phyloP scores from a whole-genome alignment of 176 grass and related monocot genomes.

The Olyra latifolia region DNA sequence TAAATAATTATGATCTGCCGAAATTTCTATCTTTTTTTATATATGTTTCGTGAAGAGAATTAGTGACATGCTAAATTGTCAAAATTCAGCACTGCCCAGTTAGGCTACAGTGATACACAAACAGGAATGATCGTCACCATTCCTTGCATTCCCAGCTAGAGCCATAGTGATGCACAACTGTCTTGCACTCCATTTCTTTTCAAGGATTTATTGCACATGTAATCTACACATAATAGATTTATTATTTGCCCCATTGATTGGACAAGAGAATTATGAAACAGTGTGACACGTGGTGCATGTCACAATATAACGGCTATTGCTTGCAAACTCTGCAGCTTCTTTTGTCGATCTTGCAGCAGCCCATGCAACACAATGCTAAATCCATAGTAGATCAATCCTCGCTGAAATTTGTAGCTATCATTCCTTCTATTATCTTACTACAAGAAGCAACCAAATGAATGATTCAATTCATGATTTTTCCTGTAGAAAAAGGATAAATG shows the following conservation, averaged over 20 bases:
- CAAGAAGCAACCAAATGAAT: constrained; percentile 13
- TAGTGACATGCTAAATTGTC: no score
- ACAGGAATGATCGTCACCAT: no score
- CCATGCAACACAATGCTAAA: background rate
- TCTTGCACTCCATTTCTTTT: background rate
- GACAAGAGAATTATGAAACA: no score
- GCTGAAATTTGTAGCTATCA: background rate
- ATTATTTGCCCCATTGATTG: background rate
- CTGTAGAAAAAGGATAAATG: background rate
- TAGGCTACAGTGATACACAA: no score
- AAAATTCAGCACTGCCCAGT: no score
- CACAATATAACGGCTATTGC: background rate
- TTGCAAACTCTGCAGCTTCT: background rate
- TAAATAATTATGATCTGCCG: no score
- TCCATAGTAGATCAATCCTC: background rate
- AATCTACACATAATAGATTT: background rate
- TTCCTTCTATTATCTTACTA: constrained; percentile 16
- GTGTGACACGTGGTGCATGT: background rate
- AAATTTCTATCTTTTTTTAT: no score
- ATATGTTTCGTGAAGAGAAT: no score
- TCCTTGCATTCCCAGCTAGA: no score
- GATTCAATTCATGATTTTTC: background rate
- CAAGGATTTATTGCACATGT: background rate
- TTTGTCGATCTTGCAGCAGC: background rate
- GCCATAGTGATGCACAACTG: background rate